A percentile compares a stretch with the other conserved stretches of the same genome.
Evolutionary conservation across 2,329 filamentous ascomycete genomes (phyloP).

Genomic region (Phoma sp.): DNA sequence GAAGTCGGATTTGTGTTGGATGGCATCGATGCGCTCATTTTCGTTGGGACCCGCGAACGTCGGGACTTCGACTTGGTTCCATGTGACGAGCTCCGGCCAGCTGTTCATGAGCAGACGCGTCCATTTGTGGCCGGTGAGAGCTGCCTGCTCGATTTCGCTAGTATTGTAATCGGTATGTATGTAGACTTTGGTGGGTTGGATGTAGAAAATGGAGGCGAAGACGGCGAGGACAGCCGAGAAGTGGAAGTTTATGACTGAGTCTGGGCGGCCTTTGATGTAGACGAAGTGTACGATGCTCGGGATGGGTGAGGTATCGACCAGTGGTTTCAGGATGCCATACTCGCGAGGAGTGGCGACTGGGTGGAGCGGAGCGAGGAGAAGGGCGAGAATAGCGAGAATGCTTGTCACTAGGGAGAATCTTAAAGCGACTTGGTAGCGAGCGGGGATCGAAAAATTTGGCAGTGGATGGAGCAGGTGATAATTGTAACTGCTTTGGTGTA

Average conservation of each 20-base stretch:
- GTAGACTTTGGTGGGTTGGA: slow-evolving; percentile 25
- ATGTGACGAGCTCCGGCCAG: slow-evolving; percentile 20
- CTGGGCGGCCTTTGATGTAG: slow-evolving; percentile 22
- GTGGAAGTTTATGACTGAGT: slow-evolving; percentile 15
- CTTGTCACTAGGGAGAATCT: too few species aligned
- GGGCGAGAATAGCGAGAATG: too few species aligned
- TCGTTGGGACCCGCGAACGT: slow-evolving; percentile 19
- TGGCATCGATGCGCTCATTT: slow-evolving; percentile 13
- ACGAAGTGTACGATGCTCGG: slow-evolving; percentile 31
- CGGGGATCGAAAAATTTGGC: too few species aligned
- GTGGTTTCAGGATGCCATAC: too few species aligned
- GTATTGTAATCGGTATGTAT: slow-evolving; percentile 33
- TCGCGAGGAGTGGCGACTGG: too few species aligned
- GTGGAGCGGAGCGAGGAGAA: too few species aligned
- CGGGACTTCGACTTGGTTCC: slow-evolving; percentile 19
- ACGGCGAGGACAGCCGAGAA: slow-evolving; percentile 23
- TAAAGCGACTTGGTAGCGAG: too few species aligned
- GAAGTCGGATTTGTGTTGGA: slow-evolving; percentile 33
- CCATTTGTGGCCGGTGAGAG: slow-evolving; percentile 16
- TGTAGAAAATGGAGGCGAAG: slow-evolving; percentile 22
- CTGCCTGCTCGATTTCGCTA: slow-evolving; percentile 18
- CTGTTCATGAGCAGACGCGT: slow-evolving; percentile 25
- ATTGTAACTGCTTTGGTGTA: too few species aligned
- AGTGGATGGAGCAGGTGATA: too few species aligned
- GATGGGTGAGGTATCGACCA: too few species aligned